Evolutionary conservation across 2,329 filamentous ascomycete genomes (phyloP).

Genomic region (Tetracladium maxilliforme): DNA sequence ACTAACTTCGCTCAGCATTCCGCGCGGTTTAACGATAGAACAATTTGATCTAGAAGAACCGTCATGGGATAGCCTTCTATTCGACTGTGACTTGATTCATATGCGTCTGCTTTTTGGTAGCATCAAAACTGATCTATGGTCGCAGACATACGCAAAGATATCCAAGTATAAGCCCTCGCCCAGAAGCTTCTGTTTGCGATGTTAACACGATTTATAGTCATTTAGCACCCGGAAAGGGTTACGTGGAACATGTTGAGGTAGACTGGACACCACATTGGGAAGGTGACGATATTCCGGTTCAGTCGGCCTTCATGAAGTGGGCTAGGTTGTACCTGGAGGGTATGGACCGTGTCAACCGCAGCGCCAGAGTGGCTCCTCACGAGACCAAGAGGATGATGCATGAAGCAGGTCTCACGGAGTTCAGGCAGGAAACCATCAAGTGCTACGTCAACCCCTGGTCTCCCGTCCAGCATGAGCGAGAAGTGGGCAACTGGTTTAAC

Average conservation of each 20-base stretch:
- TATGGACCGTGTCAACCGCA: slow-evolving; percentile 35
- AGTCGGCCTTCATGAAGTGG: slow-evolving; percentile 53
- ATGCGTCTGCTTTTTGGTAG: slow-evolving; percentile 67
- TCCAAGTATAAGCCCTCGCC: slow-evolving; percentile 36
- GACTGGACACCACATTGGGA: slow-evolving; percentile 67
- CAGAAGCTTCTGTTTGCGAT: slow-evolving; percentile 1
- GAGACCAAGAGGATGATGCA: slow-evolving; percentile 45
- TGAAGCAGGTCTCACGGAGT: slow-evolving; percentile 63
- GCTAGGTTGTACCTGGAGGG: slow-evolving; percentile 51
- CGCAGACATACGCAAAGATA: slow-evolving; percentile 54
- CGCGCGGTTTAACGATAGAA: too few species aligned
- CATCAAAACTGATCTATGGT: slow-evolving; percentile 66
- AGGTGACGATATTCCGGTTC: slow-evolving; percentile 40
- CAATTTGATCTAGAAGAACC: too few species aligned
- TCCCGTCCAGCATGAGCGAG: slow-evolving; percentile 43
- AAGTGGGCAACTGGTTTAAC: slow-evolving; percentile 74
- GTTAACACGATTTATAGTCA: slow-evolving; percentile 35
- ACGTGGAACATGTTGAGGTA: slow-evolving; percentile 79
- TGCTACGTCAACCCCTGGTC: slow-evolving; percentile 67
- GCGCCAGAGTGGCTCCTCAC: too few species aligned
- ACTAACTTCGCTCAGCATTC: too few species aligned
- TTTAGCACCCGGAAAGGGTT: slow-evolving; percentile 59
- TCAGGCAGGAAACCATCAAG: slow-evolving; percentile 53
- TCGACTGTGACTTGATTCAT: slow-evolving; percentile 67
- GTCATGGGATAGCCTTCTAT: slow-evolving; percentile 25